Evolutionary conservation across 305 asterid species (phyloP).

Genomic region (Fraxinus dipetala): DNA sequence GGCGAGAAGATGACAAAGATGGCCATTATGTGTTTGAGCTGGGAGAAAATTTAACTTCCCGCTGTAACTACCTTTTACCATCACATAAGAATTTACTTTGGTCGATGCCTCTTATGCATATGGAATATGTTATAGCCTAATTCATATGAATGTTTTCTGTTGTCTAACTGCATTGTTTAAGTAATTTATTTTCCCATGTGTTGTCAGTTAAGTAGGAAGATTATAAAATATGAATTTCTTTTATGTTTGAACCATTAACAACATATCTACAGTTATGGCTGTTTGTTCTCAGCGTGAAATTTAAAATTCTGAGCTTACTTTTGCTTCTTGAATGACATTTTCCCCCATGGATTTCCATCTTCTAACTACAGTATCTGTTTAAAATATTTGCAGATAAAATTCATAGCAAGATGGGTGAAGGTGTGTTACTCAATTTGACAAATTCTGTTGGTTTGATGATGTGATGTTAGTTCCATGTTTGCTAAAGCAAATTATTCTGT

Average conservation of each 20-base stretch:
- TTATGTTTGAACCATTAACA: background rate
- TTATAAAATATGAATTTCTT: background rate
- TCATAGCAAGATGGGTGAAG: conserved; percentile 96
- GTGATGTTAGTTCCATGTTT: background rate
- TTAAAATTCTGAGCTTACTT: background rate
- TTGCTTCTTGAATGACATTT: background rate
- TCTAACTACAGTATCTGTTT: background rate
- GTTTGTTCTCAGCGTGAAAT: background rate
- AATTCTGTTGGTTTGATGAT: background rate
- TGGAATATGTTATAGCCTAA: background rate
- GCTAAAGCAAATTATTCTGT: conserved; percentile 9
- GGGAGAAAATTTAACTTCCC: conserved; percentile 92
- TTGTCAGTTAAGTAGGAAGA: background rate
- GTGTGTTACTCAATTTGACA: conserved; percentile 18
- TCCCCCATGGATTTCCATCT: background rate
- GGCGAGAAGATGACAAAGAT: conserved; percentile 94
- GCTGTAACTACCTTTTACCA: conserved; percentile 80
- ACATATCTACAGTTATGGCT: background rate
- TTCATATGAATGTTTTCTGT: background rate
- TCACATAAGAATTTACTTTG: conserved; percentile 21
- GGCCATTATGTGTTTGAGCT: conserved; percentile 94
- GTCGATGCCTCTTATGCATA: background rate
- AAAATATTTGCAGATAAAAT: conserved; percentile 60
- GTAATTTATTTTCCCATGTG: background rate
- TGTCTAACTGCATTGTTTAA: background rate